Conservation (phyloP, 495 filamentous ascomycete species). For the Penicillium diatomitis region DNA sequence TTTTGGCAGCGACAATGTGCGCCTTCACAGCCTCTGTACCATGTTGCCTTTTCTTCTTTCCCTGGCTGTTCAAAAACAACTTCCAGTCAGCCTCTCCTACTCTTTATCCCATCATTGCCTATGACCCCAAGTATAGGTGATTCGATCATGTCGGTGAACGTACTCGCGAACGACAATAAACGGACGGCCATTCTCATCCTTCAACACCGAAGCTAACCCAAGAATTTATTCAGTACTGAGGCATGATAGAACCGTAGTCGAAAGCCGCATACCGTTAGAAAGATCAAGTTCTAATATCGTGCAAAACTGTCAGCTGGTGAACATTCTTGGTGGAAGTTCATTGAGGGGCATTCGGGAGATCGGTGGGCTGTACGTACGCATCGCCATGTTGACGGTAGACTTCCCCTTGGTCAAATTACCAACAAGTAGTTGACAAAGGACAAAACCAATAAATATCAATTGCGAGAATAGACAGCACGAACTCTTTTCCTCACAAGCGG, state of each 20-base stretch:
- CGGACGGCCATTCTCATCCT: slow-evolving; percentile 92
- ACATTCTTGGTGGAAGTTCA: slow-evolving; percentile 6
- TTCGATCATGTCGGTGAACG: slow-evolving; percentile 28
- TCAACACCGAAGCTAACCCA: slow-evolving; percentile 57
- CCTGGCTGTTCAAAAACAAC: slow-evolving; percentile 54
- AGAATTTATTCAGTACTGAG: slow-evolving; percentile 18
- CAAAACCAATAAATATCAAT: slow-evolving; percentile 1
- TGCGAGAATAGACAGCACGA: slow-evolving; percentile 6
- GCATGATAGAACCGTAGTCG: background rate
- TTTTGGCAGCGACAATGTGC: slow-evolving; percentile 93
- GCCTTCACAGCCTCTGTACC: slow-evolving; percentile 96
- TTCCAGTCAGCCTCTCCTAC: slow-evolving; percentile 10
- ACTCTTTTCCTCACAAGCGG: slow-evolving; percentile 7
- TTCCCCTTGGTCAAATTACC: slow-evolving; percentile 20
- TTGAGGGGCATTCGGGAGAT: slow-evolving; percentile 27
- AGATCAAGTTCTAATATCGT: slow-evolving; percentile 55
- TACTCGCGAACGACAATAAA: slow-evolving; percentile 99
- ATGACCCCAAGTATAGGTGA: too few species aligned
- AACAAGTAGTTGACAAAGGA: slow-evolving; percentile 6
- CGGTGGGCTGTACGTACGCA: slow-evolving; percentile 42
- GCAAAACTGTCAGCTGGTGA: slow-evolving; percentile 17
- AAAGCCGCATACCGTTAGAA: slow-evolving; percentile 50
- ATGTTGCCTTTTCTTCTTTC: slow-evolving; percentile 94
- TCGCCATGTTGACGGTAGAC: slow-evolving; percentile 49
- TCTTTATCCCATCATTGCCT: too few species aligned